These are phyloP conservation scores for Salix viminalis DNA, from an alignment of 345 rosid genomes.

Conservation along the genomic window DNA sequence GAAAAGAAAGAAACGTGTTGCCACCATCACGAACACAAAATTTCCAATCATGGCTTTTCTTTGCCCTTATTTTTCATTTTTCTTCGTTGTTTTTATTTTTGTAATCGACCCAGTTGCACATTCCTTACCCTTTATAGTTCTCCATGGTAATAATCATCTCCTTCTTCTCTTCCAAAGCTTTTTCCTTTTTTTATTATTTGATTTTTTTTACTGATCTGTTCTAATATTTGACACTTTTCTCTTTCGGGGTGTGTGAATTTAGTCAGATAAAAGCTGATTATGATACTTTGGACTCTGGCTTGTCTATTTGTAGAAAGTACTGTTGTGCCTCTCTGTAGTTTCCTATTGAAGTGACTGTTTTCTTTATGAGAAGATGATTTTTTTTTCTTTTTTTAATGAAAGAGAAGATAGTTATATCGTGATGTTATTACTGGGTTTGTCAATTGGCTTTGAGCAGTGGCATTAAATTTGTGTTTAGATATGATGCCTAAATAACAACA, in stretches of 20 bases:
- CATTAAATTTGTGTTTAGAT: background rate
- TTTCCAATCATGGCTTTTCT: conserved; percentile 31
- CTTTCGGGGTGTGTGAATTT: conserved; percentile 9
- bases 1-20: background rate
- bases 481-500: background rate
- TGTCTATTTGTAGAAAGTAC: background rate
- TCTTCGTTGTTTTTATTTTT: conserved; percentile 17
- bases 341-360: background rate
- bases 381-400: background rate
- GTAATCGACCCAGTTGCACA: conserved; percentile 32
- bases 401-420: background rate
- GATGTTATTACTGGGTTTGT: background rate
- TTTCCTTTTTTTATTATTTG: background rate
- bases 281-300: background rate
- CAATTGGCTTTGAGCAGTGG: background rate
- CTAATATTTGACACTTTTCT: background rate
- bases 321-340: background rate
- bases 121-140: conserved; percentile 62
- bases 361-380: background rate
- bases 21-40: background rate
- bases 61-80: background rate
- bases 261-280: background rate
- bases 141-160: conserved; percentile 51
- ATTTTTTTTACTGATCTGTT: background rate
- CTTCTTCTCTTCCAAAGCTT: background rate